phyloP scores from a whole-genome alignment of 768 basidiomycete species.

The Leccinellum albellum region DNA sequence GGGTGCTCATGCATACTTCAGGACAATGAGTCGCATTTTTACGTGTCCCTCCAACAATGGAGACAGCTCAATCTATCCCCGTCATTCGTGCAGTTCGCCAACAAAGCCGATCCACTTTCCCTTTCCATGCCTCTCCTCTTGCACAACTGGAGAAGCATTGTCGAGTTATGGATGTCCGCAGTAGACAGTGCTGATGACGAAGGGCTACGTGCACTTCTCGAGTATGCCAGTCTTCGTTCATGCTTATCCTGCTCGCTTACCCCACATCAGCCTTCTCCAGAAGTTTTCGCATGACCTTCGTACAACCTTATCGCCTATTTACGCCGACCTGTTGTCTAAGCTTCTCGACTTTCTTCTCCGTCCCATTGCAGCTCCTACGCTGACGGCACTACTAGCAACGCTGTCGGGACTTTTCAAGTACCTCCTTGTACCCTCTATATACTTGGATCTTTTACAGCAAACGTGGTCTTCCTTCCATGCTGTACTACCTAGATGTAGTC shows the following conservation, averaged over 20 bases:
- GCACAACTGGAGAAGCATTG: constrained; percentile 72
- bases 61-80: constrained; percentile 76
- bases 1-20: constrained; percentile 22
- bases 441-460: constrained; percentile 46
- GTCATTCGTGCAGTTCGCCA: constrained; percentile 67
- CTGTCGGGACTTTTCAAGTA: constrained; percentile 69
- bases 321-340: constrained; percentile 48
- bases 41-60: constrained; percentile 70
- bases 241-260: constrained; percentile 8
- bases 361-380: constrained; percentile 53
- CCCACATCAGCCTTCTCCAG: constrained; percentile 58
- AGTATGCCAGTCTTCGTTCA: constrained; percentile 44
- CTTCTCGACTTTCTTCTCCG: constrained; percentile 57
- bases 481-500: constrained; percentile 54
- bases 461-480: constrained; percentile 57
- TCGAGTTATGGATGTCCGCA: constrained; percentile 59
- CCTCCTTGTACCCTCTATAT: constrained; percentile 62
- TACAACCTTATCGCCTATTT: constrained; percentile 65
- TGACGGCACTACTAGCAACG: constrained; percentile 64
- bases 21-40: constrained; percentile 81
- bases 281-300: constrained; percentile 78
- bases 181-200: constrained; percentile 65
- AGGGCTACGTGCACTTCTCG: constrained; percentile 66
- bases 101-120: constrained; percentile 55
- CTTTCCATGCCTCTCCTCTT: constrained; percentile 77